Base-by-base conservation (phyloP, 495 filamentous ascomycete genomes). In the Sphaerosporella brunnea region DNA sequence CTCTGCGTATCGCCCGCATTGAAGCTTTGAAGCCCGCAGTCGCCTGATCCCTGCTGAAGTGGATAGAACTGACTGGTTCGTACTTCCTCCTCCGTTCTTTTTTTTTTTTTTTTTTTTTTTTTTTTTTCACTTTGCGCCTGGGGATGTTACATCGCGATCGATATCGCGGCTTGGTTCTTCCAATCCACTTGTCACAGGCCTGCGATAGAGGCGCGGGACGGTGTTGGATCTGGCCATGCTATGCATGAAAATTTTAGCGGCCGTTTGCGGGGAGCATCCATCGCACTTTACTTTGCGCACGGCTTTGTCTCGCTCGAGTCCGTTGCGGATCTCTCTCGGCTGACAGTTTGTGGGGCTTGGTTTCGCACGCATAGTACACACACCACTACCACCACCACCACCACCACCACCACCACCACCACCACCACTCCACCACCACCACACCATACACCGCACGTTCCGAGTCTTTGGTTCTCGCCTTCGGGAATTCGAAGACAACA, bases 61-160 rank as follows among this genome's bases (percentile, higher is more conserved):
- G 50, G 51, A 54, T 55, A 47, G 49, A 55, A 51, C 53, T 54
- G 46, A 42, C 52, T 42, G 47, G 40, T 52, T 51, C 37, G 39
- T 32, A 35, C 36, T 34, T 39, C 51, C 34, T 39, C 51, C 48
- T 47, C 49, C 41, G 42, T 43, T 30, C 50, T 45, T 45, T 45
- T 25, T 26, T 11, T 13, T 45, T 43, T 43, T 43, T 43, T 43
- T 7, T 43, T 45, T 34, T 45, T 45, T n/a, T 45, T 45, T 24
- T 30, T 30, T 16, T 45, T 45, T 30, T 30, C 23, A 19, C 42
- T 23, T 11, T 16, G 4, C 42, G 24, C 20, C 20, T 45, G 42
- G n/a, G n/a, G n/a, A n/a, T n/a, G n/a, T n/a, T n/a, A n/a, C n/a
- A n/a, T n/a, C n/a, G 28, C 7, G 28, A 32, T 32, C 7, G 28